Evolutionary conservation across 352 stramenopile genomes (phyloP), one percentile per base, ranked within the genome.

Genomic region (Phytopythium aichiense): DNA sequence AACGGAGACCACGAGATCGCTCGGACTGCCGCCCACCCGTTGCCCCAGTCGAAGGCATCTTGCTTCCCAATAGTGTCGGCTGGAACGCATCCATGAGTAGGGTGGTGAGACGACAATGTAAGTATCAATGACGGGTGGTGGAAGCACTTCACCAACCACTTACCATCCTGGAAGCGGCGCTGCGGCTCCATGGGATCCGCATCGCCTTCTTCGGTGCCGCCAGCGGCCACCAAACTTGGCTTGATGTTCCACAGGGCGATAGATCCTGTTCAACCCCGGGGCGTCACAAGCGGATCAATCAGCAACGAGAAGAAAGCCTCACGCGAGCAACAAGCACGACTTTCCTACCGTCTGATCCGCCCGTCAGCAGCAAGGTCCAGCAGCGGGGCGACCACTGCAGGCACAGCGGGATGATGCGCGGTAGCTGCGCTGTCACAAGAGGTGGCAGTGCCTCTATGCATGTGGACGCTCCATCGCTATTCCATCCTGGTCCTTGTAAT

Each of bases 11-110:
- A 95, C 12, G 71, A 68, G 25, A 95, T 77, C 1, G 81, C 81
- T 54, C 87, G 84, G 13, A 95, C 76, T 18, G 87, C 84, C 22
- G 92, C 81, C 87, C 87, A 95, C 20, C 84, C 84, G 67, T 74
- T 87, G 15, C 84, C 83, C 87, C 87, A 95, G 38, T 93, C 84
- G 60, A 92, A 90, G 1, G 79, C 67, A 56, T 93, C 80, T 63
- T 93, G 83, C 61, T 95, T 95, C 52, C 80, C 82, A 20, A 89
- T 74, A 8, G 82, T 88, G 42, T 95, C 87, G 13, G 81, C 87
- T 95, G 48, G 20, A 56, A 52, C 46, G n/a, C n/a, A 30, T 7
- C 20, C 20, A 9, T 18, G 22, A 28, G 8, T 4, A 68, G 1
- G 1, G 22, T 2, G 40, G 1, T 7, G 16, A 22, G 1, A 18